A percentile compares a stretch with the other conserved stretches of the same genome.
Evolutionary conservation across 257 asterid species (phyloP).

Genomic region (Nicotiana undulata): DNA sequence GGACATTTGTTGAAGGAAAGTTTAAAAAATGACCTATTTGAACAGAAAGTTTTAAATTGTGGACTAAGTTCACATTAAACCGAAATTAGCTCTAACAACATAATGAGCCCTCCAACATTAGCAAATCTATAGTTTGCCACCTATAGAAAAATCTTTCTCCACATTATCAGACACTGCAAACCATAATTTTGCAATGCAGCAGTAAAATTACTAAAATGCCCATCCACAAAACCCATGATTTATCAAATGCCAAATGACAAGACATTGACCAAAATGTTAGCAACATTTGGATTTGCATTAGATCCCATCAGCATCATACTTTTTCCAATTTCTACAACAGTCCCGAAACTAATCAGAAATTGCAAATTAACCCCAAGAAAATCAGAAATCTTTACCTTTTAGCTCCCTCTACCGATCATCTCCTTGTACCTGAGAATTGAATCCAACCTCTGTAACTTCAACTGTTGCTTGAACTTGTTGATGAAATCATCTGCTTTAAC

Average conservation of each 20-base stretch:
- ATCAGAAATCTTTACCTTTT: conserved; percentile 11
- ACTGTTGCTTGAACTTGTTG: conserved; percentile 72
- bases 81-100: not conserved
- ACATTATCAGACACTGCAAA: not conserved
- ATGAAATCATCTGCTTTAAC: conserved; percentile 80
- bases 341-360: conserved; percentile 22
- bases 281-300: conserved; percentile 13
- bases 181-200: not conserved
- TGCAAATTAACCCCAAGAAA: conserved; percentile 22
- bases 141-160: not conserved
- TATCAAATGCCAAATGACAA: conserved; percentile 19
- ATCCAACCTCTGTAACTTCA: conserved; percentile 74
- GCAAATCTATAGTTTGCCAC: not conserved
- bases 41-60: not conserved
- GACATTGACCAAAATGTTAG: conserved; percentile 9
- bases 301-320: conserved; percentile 18
- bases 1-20: not conserved
- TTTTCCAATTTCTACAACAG: conserved; percentile 10
- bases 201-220: conserved; percentile 29
- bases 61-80: not conserved
- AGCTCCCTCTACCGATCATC: conserved; percentile 51
- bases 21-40: not conserved
- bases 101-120: not conserved
- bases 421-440: conserved; percentile 74
- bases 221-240: conserved; percentile 18